Conservation (phyloP, 2,329 filamentous ascomycete species). For the Coniochaeta sp. region DNA sequence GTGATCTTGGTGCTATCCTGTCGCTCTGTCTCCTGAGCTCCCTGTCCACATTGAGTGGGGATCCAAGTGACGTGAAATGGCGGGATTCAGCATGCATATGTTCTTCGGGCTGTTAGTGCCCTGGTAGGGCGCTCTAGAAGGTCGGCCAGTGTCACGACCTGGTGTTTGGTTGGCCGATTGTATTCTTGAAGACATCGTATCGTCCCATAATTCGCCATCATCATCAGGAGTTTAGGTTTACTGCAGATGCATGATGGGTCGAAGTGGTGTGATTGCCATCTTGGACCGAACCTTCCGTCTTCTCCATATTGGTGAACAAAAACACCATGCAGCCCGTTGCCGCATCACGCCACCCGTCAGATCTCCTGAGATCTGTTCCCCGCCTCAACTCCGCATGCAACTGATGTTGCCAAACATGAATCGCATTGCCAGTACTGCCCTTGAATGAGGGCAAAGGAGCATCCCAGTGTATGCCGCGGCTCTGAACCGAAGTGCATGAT, state of each 20-base stretch:
- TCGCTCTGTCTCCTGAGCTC: neutral
- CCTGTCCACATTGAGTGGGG: neutral
- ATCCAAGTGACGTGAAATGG: neutral
- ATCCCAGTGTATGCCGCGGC: neutral
- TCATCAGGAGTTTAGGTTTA: neutral
- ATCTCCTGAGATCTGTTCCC: neutral
- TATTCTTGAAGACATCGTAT: neutral
- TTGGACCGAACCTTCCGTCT: neutral
- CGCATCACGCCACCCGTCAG: neutral
- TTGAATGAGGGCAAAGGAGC: neutral
- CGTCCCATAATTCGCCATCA: neutral
- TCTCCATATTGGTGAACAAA: too few relatives aligned
- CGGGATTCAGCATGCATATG: neutral
- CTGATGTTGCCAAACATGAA: neutral
- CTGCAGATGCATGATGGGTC: neutral
- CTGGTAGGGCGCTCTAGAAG: neutral
- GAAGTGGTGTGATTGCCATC: neutral
- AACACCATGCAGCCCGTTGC: neutral
- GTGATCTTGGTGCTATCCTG: neutral
- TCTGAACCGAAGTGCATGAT: neutral
- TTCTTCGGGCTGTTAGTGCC: neutral
- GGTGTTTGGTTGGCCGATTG: neutral
- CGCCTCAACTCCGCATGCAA: neutral
- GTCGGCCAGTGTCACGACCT: neutral
- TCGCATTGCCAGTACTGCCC: neutral